These are phyloP conservation scores for Thielaviopsis ethacetica DNA, from an alignment of 2,329 filamentous ascomycete species.

Conservation along the genomic window DNA sequence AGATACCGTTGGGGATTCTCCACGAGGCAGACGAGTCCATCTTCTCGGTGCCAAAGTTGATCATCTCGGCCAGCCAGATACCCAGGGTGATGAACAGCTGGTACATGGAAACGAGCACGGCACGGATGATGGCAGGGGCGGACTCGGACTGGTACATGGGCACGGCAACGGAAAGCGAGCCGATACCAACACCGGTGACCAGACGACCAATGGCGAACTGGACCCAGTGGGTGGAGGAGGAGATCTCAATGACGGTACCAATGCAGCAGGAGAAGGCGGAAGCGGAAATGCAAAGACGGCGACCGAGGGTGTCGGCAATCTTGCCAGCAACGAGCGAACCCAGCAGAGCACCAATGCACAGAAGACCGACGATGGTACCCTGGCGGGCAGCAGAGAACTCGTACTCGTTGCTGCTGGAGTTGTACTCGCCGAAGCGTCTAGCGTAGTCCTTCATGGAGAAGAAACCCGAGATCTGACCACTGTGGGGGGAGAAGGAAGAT, in stretches of 20 bases:
- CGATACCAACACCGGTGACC: constrained; percentile 50
- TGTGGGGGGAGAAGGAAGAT: constrained; percentile 15
- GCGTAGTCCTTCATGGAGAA: constrained; percentile 42
- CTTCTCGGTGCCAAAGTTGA: constrained; percentile 43
- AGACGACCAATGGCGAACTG: constrained; percentile 49
- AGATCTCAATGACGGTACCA: constrained; percentile 47
- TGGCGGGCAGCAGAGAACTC: constrained; percentile 41
- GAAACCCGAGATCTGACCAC: constrained; percentile 45
- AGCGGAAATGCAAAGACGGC: constrained; percentile 43
- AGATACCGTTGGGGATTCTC: constrained; percentile 44
- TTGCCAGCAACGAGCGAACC: constrained; percentile 42
- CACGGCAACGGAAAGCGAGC: constrained; percentile 45
- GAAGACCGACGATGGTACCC: constrained; percentile 46
- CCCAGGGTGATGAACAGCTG: constrained; percentile 55
- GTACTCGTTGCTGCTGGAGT: constrained; percentile 21
- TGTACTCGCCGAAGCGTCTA: constrained; percentile 32
- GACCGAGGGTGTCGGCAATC: constrained; percentile 44
- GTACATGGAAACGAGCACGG: constrained; percentile 46
- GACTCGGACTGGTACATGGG: constrained; percentile 56
- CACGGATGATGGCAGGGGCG: constrained; percentile 46
- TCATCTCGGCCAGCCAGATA: constrained; percentile 41
- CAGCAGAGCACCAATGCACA: constrained; percentile 42
- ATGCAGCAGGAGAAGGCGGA: constrained; percentile 47
- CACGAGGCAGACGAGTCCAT: constrained; percentile 34
- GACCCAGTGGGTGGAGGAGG: constrained; percentile 38